Base-by-base conservation (phyloP, 2,329 filamentous ascomycete species). In the Xylaria polymorpha region DNA sequence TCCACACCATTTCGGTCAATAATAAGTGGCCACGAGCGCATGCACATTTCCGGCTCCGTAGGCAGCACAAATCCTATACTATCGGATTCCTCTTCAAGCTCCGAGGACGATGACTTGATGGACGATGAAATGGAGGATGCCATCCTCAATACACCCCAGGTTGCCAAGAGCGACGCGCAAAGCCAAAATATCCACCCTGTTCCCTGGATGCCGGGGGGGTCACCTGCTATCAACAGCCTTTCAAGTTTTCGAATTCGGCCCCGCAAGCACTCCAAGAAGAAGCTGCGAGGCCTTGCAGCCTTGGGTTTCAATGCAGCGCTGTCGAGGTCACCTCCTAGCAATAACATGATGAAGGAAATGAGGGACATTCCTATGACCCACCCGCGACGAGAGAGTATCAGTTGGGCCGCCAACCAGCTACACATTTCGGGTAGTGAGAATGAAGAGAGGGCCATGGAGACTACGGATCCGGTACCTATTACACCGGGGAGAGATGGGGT, bases 331-430 rank as follows among this genome's bases (percentile, higher is more conserved):
- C 94, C 95, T 10, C 93, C 94, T 0, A 79, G 75, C 18, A 71
- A 68, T 39, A 81, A 79, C 56, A 51, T 80, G 44, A 69, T 76
- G 9, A 83, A 81, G 64, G 80, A 80, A 35, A 75, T 80, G 57
- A 80, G 80, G 53, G 81, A 82, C 48, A 76, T 73, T 25, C 75
- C 75, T 70, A 78, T 80, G 46, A 72, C 83, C 4, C 84, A 86
- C 46, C 86, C 91, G 9, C 87, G 95, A 53, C 87, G 95, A 51
- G 94, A 98, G 80, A 97, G 94, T 79, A 90, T 98, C 69, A 97
- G 93, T 73, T 90, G 96, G 83, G 94, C 94, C 44, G 94, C 94
- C 18, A 94, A 96, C 73, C 94, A 97, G 75, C 82, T 98, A 22
- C 91, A 96, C 72, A 91, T 98, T 44, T 90, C 88, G 62, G 88